Percentiles rank a stretch among this genome's conserved stretches.
Evolutionary conservation across 768 basidiomycete species (phyloP).

Genomic region (Neoboletus subvelutipes): DNA sequence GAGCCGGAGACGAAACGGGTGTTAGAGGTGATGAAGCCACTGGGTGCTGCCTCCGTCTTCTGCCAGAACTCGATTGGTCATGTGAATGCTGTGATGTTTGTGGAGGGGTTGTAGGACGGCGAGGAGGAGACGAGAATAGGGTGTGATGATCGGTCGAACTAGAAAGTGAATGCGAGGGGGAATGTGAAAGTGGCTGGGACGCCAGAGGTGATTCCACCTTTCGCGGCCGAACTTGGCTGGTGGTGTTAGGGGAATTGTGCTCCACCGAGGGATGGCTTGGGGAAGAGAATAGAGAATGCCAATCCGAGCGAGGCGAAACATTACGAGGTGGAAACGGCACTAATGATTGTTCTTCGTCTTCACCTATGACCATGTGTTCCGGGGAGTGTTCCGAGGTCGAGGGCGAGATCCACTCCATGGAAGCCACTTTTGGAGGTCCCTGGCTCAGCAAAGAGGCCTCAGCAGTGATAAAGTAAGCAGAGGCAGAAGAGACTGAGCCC

Average conservation of each 20-base stretch:
- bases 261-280: neutral
- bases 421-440: neutral
- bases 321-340: neutral
- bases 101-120: slow-evolving; percentile 17
- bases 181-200: neutral
- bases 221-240: neutral
- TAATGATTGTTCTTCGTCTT: neutral
- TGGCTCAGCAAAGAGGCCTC: neutral
- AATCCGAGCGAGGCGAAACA: slow-evolving; percentile 10
- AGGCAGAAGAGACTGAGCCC: neutral
- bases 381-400: neutral
- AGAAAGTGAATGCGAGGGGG: slow-evolving; percentile 14
- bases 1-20: slow-evolving; percentile 17
- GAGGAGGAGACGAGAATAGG: slow-evolving; percentile 16
- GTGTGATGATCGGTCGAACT: slow-evolving; percentile 13
- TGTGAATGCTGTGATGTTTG: slow-evolving; percentile 13
- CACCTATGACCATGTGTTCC: neutral
- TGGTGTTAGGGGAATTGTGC: neutral
- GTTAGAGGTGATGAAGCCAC: slow-evolving; percentile 23
- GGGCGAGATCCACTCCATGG: neutral
- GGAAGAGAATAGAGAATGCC: slow-evolving; percentile 24
- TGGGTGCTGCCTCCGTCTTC: neutral
- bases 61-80: slow-evolving; percentile 1
- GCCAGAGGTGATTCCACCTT: slow-evolving; percentile 1
- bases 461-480: neutral